Conservation (phyloP, 1,284 basidiomycete species). For the Coniophora puteana region DNA sequence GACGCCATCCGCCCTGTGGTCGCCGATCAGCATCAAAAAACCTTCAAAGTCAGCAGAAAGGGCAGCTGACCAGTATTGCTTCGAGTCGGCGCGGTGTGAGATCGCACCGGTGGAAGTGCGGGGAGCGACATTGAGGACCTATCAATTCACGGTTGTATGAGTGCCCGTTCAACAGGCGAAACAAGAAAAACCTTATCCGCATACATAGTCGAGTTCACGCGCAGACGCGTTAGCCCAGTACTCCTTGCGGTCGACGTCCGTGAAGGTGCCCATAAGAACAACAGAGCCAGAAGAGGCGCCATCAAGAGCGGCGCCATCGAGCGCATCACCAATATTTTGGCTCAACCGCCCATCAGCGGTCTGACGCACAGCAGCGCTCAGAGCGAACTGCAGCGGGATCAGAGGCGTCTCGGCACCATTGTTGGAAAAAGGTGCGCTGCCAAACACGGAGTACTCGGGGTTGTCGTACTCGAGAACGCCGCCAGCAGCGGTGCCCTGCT, state of each 20-base stretch:
- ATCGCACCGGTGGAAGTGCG: slow-evolving; percentile 48
- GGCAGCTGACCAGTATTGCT: slow-evolving; percentile 38
- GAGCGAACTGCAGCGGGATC: slow-evolving; percentile 20
- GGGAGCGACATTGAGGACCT: slow-evolving; percentile 39
- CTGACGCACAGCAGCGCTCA: slow-evolving; percentile 26
- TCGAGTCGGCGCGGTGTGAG: slow-evolving; percentile 40
- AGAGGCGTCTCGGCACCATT: slow-evolving; percentile 16
- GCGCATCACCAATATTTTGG: slow-evolving; percentile 24
- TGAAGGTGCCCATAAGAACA: slow-evolving; percentile 22
- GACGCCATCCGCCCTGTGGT: slow-evolving; percentile 54
- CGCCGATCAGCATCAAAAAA: too few species aligned
- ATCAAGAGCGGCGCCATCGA: slow-evolving; percentile 27
- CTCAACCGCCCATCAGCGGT: slow-evolving; percentile 25
- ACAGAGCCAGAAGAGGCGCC: slow-evolving; percentile 25
- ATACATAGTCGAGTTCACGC: slow-evolving; percentile 21
- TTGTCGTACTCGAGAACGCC: slow-evolving; percentile 24
- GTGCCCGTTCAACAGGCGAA: neutral
- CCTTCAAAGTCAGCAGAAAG: neutral
- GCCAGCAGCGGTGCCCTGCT: slow-evolving; percentile 27
- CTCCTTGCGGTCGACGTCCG: slow-evolving; percentile 15
- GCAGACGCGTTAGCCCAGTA: slow-evolving; percentile 21
- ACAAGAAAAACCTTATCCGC: slow-evolving; percentile 1
- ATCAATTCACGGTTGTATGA: too few species aligned
- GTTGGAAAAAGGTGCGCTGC: slow-evolving; percentile 13
- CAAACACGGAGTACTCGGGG: slow-evolving; percentile 26